Evolutionary conservation across 495 filamentous ascomycete genomes (phyloP), one percentile per base, ranked within the genome.

Genomic region (Penicillium ucsense): DNA sequence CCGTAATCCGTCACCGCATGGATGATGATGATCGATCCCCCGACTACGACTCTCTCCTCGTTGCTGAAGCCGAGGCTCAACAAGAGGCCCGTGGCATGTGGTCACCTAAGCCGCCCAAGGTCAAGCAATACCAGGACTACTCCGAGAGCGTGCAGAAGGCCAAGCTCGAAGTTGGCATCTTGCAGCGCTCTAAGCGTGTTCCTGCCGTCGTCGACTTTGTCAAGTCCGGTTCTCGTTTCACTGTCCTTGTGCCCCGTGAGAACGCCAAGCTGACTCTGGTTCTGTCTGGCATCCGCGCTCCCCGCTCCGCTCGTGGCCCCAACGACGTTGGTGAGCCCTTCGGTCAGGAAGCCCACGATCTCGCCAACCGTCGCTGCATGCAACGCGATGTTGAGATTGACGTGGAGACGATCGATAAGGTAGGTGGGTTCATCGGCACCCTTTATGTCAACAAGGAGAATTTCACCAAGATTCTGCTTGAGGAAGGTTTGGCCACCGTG

Each of bases 341-440:
- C 52, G 94, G 94, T 8, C 83, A 92, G 57, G 94, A 99, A 68
- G 92, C 91, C 2, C 79, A 94, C 43, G 89, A 97, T 31, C 79
- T 95, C 53, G 89, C 88, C 29, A 88, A 87, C 64, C 83, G 78
- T 45, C 83, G 88, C 36, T 87, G 84, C 67, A 83, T 90, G 72
- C 94, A 99, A 73, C 81, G 94, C 39, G 94, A 99, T 58, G 90
- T 94, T 37, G 92, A 97, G 68, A 88, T 99, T 49, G 89, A 97
- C 50, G 82, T 99, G 7, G 85, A 94, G 66, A 89, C 89, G 59
- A 86, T 87, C 45, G 94, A 99, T 71, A 95, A 95, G 72, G 82
- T 88, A 32, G 94, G 94, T 54, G 94, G 91, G 46, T 99, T 99
- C 73, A 95, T 99, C 53, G 94, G 94, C 41, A 86, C 85, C 10